Evolutionary conservation across 2,329 filamentous ascomycete species (phyloP).

Genomic region (Teratosphaeria viscida): DNA sequence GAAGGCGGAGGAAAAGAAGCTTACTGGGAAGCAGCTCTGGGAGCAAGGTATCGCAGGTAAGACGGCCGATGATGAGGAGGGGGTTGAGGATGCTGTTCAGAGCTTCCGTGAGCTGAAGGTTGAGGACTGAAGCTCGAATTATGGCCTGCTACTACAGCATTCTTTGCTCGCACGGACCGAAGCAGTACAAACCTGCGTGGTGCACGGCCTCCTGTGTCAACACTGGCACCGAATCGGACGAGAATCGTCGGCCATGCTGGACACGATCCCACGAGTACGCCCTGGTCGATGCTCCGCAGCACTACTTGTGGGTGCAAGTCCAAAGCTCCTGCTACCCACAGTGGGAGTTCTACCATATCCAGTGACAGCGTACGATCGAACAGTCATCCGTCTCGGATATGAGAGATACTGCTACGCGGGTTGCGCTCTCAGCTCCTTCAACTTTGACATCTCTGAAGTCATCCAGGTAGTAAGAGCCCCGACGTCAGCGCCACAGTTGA

Average conservation of each 20-base stretch:
- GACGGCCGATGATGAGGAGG: conserved; percentile 56
- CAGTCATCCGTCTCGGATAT: too few species aligned
- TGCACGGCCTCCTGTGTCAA: too few species aligned
- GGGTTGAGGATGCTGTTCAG: conserved; percentile 48
- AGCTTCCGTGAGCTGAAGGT: conserved; percentile 64
- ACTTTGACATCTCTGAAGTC: conserved; percentile 6
- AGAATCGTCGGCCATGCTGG: too few species aligned
- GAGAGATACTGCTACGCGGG: neutral
- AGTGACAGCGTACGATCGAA: too few species aligned
- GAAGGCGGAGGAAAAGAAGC: conserved; percentile 70
- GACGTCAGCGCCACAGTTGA: conserved; percentile 10
- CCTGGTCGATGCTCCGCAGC: too few species aligned
- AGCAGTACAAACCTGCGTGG: too few species aligned
- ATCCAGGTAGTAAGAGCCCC: conserved; percentile 7
- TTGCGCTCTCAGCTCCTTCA: neutral
- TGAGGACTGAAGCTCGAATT: conserved; percentile 14
- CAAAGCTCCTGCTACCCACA: too few species aligned
- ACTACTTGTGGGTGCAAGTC: too few species aligned
- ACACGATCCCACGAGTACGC: too few species aligned
- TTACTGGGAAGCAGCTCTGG: conserved; percentile 49
- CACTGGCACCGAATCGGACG: too few species aligned
- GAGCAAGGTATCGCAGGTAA: conserved; percentile 48
- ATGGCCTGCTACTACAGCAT: neutral
- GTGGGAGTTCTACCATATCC: too few species aligned
- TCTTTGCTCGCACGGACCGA: too few species aligned